Base-by-base conservation (phyloP, 2,329 filamentous ascomycete genomes). In the Aspergillus alliaceus region DNA sequence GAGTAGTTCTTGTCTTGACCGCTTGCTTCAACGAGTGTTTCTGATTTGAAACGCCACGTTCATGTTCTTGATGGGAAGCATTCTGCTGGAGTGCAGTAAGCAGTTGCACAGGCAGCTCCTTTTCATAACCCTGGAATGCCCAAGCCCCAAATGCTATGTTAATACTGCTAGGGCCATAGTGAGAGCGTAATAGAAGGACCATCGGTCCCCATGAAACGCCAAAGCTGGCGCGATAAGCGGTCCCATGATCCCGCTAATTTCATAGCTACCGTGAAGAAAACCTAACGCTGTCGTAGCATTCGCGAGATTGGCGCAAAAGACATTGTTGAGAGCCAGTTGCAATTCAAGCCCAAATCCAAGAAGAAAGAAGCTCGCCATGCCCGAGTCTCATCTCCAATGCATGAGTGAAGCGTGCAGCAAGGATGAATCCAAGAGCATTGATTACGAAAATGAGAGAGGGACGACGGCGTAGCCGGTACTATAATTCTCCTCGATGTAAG, bases 371-470 rank as follows among this genome's bases (percentile, higher is more conserved):
- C 82, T 82, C 24, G 84, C 65, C 1, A 90, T 88, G 83, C 7
- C 91, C 90, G 2, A 92, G 73, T 20, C 82, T 82, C 6, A 77
- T 75, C 53, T 87, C 81, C 4, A 92, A 76, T 1, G 76, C 72
- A 66, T 92, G 87, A n/a, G 88, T 82, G 59, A 88, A 80, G 35
- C 87, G 83, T 1, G 90, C 90, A 1, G 89, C 88, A 12, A 82
- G 72, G 67, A 96, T 86, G 75, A 91, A 96, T 15, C 91, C 91
- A 4, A 88, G 62, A 0, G 91, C 90, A 64, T 90, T 90, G 44
- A 87, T 84, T 29, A 95, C 83, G 77, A 95, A 96, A 67, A 96
- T 90, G 35, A 93, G 78, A 2, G 91, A 93, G n/a, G n/a, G 2
- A 95, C 89, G 8, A 91, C 75, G 2, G 86, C 88, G 70, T 95